These are phyloP conservation scores for Ceratopteris richardii DNA, from an alignment of 75 land plant genomes.

Conservation along the genomic window DNA sequence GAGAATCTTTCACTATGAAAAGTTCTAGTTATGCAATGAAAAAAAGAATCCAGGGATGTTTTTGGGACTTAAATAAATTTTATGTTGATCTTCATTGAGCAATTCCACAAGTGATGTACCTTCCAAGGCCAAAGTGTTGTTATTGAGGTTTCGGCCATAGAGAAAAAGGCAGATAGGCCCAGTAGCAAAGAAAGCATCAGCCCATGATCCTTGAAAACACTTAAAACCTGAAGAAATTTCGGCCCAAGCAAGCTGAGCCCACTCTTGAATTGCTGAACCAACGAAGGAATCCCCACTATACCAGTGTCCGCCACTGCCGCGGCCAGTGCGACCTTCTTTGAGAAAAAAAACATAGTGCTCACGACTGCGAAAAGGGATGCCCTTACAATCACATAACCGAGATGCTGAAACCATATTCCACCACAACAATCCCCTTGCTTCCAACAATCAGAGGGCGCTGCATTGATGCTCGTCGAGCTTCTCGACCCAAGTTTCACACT, in stretches of 20 bases:
- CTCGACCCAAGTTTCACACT: background rate
- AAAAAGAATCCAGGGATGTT: too few species aligned
- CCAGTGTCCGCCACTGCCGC: background rate
- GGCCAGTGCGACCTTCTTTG: background rate
- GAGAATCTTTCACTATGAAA: too few species aligned
- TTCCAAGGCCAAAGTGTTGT: conserved; percentile 99
- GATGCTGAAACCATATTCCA: too few species aligned
- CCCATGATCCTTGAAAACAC: conserved; percentile 75
- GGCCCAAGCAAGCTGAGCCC: conserved; percentile 24
- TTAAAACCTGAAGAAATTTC: conserved; percentile 43
- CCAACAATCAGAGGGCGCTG: background rate
- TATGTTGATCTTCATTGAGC: too few species aligned
- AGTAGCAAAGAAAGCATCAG: conserved; percentile 56
- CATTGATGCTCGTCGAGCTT: background rate
- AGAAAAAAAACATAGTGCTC: background rate
- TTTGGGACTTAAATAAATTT: too few species aligned
- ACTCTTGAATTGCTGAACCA: conserved; percentile 6
- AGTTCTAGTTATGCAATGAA: too few species aligned
- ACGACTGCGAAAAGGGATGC: background rate
- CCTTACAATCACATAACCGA: too few species aligned
- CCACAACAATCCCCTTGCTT: background rate
- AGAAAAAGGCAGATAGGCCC: conserved; percentile 85
- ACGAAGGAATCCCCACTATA: background rate
- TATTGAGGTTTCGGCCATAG: conserved; percentile 95
- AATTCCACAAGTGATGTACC: too few species aligned